Base-by-base conservation (phyloP, 345 rosid species). In the Linum usitatissimum region DNA sequence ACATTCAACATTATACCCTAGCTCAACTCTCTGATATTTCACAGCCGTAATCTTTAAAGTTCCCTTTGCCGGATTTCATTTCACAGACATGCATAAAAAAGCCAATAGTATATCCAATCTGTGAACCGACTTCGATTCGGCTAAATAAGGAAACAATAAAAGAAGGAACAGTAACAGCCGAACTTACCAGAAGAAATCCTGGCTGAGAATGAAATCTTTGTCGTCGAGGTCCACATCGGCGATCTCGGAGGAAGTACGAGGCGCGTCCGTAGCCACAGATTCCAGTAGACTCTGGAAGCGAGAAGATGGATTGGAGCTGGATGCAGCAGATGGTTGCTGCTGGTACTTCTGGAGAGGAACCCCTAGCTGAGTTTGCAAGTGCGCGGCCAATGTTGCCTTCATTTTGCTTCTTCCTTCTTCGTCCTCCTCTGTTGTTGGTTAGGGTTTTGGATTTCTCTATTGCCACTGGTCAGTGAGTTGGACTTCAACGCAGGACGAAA, bases 181-280 rank as follows among this genome's bases (percentile, higher is more conserved):
- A 6, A 40, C 57, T 36, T 76, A 93, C 99, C 99, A 93, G 78
- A 93, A 93, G 75, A 93, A 87, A 51, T 87, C 99, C 77, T 93
- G 97, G 30, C 95, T 93, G 69, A 93, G 99, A 55, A 93, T 90
- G 73, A 77, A 84, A 55, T 87, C 89, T 61, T 73, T 79, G 23
- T 84, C 92, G 18, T 81, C 78, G 9, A 55, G 23, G 23, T 55
- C 30, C n/a, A 63, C 68, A 60, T 68, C 70, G 23, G 68, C 42
- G 18, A 64, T 54, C 64, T 67, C 55, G 6, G 12, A 21, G 1
- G 59, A 55, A 19, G 70, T 31, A 20, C 38, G 68, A 38, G 51
- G 62, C 51, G 51, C 17, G 40, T 74, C 67, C 59, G 73, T 55
- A n/a, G 72, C 69, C 48, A 70, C 83, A 21, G 84, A 79, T 6